A percentile compares a stretch with the other conserved stretches of the same genome.
Conservation (phyloP, 768 basidiomycete species). For the Inosperma sp. region DNA sequence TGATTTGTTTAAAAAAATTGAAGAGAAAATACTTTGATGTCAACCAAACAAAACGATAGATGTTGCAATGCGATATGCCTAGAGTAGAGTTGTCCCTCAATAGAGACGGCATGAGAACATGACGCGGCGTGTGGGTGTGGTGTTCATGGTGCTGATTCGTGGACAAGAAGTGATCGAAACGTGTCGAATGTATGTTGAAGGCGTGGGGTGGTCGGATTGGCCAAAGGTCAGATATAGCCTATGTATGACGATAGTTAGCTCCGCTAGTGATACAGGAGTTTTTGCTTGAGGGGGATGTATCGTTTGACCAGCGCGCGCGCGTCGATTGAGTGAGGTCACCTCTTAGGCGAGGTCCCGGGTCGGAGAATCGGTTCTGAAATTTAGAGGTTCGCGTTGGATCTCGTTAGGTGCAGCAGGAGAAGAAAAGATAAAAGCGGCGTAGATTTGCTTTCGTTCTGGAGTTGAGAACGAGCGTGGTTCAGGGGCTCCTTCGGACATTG, state of each 20-base stretch:
- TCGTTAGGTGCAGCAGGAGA: constrained; percentile 62
- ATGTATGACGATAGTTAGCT: neutral
- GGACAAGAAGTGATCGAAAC: constrained; percentile 10
- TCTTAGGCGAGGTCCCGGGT: constrained; percentile 8
- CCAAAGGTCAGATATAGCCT: constrained; percentile 8
- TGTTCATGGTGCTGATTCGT: neutral
- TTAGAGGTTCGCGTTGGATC: constrained; percentile 45
- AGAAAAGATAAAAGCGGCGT: constrained; percentile 74
- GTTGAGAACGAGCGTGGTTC: constrained; percentile 53
- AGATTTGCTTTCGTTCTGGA: constrained; percentile 68
- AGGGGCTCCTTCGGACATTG: constrained; percentile 25
- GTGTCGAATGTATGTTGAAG: constrained; percentile 16
- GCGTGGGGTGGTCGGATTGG: constrained; percentile 12
- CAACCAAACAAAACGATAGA: no score
- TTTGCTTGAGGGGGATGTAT: no score
- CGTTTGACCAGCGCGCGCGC: no score
- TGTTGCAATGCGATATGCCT: no score
- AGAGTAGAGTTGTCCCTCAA: no score
- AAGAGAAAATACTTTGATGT: no score
- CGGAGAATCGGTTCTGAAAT: constrained; percentile 29
- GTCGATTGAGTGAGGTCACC: neutral
- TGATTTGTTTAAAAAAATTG: no score
- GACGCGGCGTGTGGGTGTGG: neutral
- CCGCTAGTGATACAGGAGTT: neutral
- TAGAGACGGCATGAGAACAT: neutral